Base-by-base conservation (phyloP, 768 basidiomycete species). In the Hericium alpestre region DNA sequence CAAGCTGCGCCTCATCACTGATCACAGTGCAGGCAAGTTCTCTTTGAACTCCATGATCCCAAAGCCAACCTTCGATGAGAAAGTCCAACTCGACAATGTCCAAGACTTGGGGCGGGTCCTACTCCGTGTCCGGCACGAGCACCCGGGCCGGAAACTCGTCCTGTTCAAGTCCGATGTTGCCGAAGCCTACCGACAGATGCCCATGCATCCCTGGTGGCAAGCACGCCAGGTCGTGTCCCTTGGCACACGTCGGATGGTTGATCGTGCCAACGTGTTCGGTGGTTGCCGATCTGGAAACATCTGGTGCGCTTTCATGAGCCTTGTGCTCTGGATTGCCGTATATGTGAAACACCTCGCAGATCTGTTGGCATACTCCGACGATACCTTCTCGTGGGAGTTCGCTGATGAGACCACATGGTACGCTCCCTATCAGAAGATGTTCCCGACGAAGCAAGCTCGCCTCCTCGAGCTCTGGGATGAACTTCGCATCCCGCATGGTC, bases 391-490 rank as follows among this genome's bases (percentile, higher is more conserved):
- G 1, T 65, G 51, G 18, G 70, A 68, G 6, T 6, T 55, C 0
- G 57, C 57, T 1, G 55, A 50, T 2, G 51, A 69, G 10, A 55
- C 69, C 1, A 20, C 51, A 0, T 65, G 38, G n/a, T 77, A 75
- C 59, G 51, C 38, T 8, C 70, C 68, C 0, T 75, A 76, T 59
- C 16, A 63, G 0, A 39, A 25, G 1, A 38, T 23, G 16, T 56
- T 70, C 16, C 76, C 76, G 0, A 6, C 53, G 0, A 63, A 65
- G 8, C 76, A 78, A 60, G 65, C 56, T 2, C 20, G 41, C 1
- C 65, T 77, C 1, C 70, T 79, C 0, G 41, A 43, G 1, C 68
- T 78, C 0, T 77, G 72, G 69, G 76, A 78, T 60, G 47, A 65
- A 1, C 59, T 77, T 12, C 68, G 72, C 0, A 64, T 76, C 13